Evolutionary conservation across 306 rosid genomes (phyloP).

Genomic region (Cicer yamashitae): DNA sequence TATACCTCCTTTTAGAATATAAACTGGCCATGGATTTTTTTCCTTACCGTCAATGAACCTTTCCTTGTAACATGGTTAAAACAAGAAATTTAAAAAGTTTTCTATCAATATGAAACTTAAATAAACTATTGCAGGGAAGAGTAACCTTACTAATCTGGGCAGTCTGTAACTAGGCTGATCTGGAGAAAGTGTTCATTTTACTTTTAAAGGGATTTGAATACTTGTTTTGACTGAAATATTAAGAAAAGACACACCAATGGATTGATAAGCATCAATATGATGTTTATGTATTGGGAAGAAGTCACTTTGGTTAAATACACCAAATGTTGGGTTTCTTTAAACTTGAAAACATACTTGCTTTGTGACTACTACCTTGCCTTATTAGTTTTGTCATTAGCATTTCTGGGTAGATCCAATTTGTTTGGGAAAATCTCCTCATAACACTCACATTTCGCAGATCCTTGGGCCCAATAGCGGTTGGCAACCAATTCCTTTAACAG

Average conservation of each 20-base stretch:
- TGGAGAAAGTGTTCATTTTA: not conserved
- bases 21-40: slow-evolving; percentile 11
- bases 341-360: slow-evolving; percentile 2
- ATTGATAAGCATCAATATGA: slow-evolving; percentile 23
- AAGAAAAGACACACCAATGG: not conserved
- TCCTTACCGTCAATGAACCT: slow-evolving; percentile 5
- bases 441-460: slow-evolving; percentile 59
- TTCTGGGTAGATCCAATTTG: slow-evolving; percentile 23
- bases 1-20: slow-evolving; percentile 27
- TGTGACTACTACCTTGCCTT: slow-evolving; percentile 1
- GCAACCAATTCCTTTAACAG: slow-evolving; percentile 89
- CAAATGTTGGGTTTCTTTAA: slow-evolving; percentile 14
- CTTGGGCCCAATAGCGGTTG: slow-evolving; percentile 92
- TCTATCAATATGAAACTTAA: not conserved
- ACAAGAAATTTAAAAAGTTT: slow-evolving; percentile 10
- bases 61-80: not conserved
- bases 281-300: not conserved
- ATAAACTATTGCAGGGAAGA: not conserved
- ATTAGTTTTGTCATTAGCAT: slow-evolving; percentile 11
- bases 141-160: not conserved
- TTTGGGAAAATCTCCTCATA: slow-evolving; percentile 27
- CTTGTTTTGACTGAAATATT: slow-evolving; percentile 15
- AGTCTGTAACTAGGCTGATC: slow-evolving; percentile 26
- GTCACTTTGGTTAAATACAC: slow-evolving; percentile 16
- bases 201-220: slow-evolving; percentile 1